These are phyloP conservation scores for Fusarium coffeatum DNA, from an alignment of 2,329 filamentous ascomycete genomes.

Conservation along the genomic window DNA sequence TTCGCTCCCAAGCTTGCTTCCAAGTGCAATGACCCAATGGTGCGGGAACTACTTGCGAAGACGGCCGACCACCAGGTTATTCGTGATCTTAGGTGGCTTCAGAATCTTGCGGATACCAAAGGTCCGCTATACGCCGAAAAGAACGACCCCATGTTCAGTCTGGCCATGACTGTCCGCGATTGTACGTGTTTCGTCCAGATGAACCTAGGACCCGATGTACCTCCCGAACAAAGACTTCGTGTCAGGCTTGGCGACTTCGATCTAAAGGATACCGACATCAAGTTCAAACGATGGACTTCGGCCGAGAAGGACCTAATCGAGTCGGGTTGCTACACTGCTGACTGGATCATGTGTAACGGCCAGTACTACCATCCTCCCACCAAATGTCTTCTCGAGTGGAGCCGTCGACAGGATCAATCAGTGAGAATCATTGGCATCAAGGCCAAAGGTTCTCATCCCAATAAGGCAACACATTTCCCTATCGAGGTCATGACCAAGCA, in stretches of 20 bases:
- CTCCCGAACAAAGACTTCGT: conserved; percentile 54
- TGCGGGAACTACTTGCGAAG: conserved; percentile 42
- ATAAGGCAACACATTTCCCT: conserved; percentile 28
- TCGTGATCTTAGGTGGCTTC: conserved; percentile 51
- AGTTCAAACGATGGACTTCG: conserved; percentile 75
- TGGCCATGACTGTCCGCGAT: conserved; percentile 85
- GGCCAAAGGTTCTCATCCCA: conserved; percentile 29
- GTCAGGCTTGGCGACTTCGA: conserved; percentile 81
- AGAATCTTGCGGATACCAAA: conserved; percentile 57
- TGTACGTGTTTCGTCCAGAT: conserved; percentile 80
- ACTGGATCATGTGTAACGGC: conserved; percentile 52
- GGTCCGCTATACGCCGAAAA: conserved; percentile 58
- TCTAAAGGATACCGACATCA: conserved; percentile 75
- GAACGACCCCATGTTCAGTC: conserved; percentile 63
- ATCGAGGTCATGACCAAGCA: conserved; percentile 27
- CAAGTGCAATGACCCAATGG: conserved; percentile 23
- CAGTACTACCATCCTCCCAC: conserved; percentile 53
- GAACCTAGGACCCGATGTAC: conserved; percentile 41
- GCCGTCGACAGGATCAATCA: conserved; percentile 31
- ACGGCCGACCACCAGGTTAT: conserved; percentile 53
- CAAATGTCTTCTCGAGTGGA: conserved; percentile 51
- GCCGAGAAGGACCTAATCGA: conserved; percentile 72
- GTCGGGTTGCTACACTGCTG: conserved; percentile 75
- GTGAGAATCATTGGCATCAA: conserved; percentile 41
- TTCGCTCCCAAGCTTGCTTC: conserved; percentile 51